phyloP scores from a whole-genome alignment of 176 grass and related monocot species.

The sorghum (Sorghum bicolor) region Sorghum_bicolor_NCBIv3 NC_012878.2:17444501-17445000 shows the following conservation, averaged over 20 bases:
- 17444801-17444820: neutral
- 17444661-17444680: neutral
- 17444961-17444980: neutral
- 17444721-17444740: neutral
- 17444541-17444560: neutral
- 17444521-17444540: neutral
- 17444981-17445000: neutral
- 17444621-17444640: neutral
- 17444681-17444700: neutral
- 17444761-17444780: neutral
- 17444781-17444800: neutral
- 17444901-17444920: no score
- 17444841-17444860: neutral
- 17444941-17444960: neutral
- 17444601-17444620: neutral
- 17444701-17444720: neutral
- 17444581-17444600: neutral
- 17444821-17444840: neutral
- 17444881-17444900: neutral
- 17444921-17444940: neutral
- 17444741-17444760: neutral
- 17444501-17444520: no score
- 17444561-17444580: neutral
- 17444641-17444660: neutral
- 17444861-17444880: neutral